Evolutionary conservation across 352 stramenopile genomes (phyloP).

Genomic region (Phytophthora multivora): DNA sequence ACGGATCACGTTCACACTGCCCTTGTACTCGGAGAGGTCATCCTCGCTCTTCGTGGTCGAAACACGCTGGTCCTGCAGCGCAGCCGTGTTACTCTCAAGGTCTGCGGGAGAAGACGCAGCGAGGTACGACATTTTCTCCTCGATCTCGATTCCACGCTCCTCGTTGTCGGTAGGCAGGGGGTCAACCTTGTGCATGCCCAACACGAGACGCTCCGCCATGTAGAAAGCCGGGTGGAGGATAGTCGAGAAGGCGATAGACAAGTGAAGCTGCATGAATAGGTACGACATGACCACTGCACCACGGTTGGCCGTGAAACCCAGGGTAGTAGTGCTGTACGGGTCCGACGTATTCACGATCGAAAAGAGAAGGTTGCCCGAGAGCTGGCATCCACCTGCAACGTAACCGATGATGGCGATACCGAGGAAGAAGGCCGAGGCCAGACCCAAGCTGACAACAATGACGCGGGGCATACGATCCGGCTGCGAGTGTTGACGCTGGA

Average conservation of each 20-base stretch:
- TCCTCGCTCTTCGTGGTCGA: constrained; percentile 18
- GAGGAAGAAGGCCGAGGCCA: constrained; percentile 53
- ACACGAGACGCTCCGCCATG: constrained; percentile 8
- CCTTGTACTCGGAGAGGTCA: constrained; percentile 32
- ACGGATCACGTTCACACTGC: constrained; percentile 27
- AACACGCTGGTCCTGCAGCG: not conserved
- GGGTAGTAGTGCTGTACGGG: constrained; percentile 21
- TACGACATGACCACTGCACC: constrained; percentile 48
- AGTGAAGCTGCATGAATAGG: constrained; percentile 56
- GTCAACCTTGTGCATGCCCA: constrained; percentile 45
- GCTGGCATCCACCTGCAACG: constrained; percentile 44
- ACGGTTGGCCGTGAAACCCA: constrained; percentile 44
- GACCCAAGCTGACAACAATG: constrained; percentile 41
- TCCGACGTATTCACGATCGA: constrained; percentile 36
- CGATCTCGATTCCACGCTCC: constrained; percentile 15
- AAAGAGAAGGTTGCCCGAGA: constrained; percentile 60
- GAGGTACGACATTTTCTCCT: constrained; percentile 33
- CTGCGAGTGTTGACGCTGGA: not conserved
- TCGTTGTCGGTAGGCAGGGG: constrained; percentile 13
- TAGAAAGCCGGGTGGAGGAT: constrained; percentile 51
- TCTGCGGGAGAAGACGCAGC: constrained; percentile 9
- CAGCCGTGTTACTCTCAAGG: constrained; percentile 17
- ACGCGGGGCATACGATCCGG: constrained; percentile 54
- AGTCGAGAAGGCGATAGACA: constrained; percentile 54
- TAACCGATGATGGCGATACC: constrained; percentile 41